phyloP scores from a whole-genome alignment of 345 rosid genomes.

The Heritiera fomes region DNA sequence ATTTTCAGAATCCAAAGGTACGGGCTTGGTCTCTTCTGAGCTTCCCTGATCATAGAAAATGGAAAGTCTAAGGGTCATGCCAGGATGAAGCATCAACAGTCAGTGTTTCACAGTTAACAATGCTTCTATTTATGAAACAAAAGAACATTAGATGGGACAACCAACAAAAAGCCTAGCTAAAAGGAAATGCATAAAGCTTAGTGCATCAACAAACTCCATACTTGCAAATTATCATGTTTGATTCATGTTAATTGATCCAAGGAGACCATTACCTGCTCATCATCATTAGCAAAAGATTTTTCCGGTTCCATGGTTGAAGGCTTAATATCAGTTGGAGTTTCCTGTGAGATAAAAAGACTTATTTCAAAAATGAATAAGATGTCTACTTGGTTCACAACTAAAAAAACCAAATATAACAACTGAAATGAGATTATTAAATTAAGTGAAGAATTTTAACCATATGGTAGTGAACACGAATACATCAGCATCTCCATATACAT shows the following conservation, averaged over 20 bases:
- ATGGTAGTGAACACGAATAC: not conserved
- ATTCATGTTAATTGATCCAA: conserved; percentile 9
- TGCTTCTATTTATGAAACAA: conserved; percentile 15
- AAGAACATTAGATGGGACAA: not conserved
- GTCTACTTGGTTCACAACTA: not conserved
- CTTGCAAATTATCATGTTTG: not conserved
- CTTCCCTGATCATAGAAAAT: conserved; percentile 40
- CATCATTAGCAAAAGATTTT: conserved; percentile 33
- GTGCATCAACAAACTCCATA: not conserved
- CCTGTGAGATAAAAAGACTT: conserved; percentile 27
- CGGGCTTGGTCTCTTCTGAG: conserved; percentile 43
- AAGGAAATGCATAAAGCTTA: not conserved
- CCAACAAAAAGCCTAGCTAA: not conserved
- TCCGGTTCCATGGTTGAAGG: conserved; percentile 37
- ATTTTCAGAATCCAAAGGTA: conserved; percentile 27
- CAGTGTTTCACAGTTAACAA: not conserved
- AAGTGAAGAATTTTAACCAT: not conserved
- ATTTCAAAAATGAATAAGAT: not conserved
- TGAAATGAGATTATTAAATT: conserved; percentile 3
- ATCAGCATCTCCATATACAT: conserved; percentile 23
- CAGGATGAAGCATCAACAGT: conserved; percentile 7
- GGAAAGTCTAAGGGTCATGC: conserved; percentile 17
- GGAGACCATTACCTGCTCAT: conserved; percentile 40
- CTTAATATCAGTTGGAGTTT: conserved; percentile 39
- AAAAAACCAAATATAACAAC: not conserved